These are phyloP conservation scores for Camelina sativa DNA, from an alignment of 345 rosid genomes.

Conservation along the genomic window DNA sequence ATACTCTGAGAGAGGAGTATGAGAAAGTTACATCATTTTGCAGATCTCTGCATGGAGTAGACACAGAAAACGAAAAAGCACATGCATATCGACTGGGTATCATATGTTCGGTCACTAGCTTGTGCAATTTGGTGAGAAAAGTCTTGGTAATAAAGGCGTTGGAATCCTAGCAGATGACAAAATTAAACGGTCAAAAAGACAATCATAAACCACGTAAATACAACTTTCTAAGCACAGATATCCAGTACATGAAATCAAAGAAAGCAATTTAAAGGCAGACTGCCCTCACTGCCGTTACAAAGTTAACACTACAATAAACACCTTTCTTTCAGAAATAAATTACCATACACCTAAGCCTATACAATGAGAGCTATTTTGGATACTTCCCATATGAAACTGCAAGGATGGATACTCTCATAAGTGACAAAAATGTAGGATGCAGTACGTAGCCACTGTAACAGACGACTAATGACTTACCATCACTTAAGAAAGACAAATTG, in stretches of 20 bases:
- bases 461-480: conserved; percentile 26
- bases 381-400: conserved; percentile 16
- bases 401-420: conserved; percentile 24
- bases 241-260: conserved; percentile 20
- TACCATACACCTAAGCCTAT: conserved; percentile 28
- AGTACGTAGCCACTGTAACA: conserved; percentile 15
- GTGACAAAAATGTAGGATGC: conserved; percentile 27
- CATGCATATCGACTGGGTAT: conserved; percentile 89
- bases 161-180: conserved; percentile 61
- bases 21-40: conserved; percentile 62
- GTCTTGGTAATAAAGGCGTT: conserved; percentile 55
- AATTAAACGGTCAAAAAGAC: conserved; percentile 28
- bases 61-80: conserved; percentile 67
- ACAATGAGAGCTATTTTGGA: background rate
- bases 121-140: conserved; percentile 68
- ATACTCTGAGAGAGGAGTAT: conserved; percentile 22
- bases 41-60: conserved; percentile 60
- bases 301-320: conserved; percentile 24
- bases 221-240: conserved; percentile 9
- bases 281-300: conserved; percentile 3
- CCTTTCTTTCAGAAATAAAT: conserved; percentile 17
- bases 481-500: background rate
- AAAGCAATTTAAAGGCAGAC: conserved; percentile 28
- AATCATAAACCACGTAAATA: conserved; percentile 23
- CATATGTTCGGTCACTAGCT: conserved; percentile 61